Conservation (phyloP, 768 basidiomycete genomes). For the Phanerochaete sordida region DNA sequence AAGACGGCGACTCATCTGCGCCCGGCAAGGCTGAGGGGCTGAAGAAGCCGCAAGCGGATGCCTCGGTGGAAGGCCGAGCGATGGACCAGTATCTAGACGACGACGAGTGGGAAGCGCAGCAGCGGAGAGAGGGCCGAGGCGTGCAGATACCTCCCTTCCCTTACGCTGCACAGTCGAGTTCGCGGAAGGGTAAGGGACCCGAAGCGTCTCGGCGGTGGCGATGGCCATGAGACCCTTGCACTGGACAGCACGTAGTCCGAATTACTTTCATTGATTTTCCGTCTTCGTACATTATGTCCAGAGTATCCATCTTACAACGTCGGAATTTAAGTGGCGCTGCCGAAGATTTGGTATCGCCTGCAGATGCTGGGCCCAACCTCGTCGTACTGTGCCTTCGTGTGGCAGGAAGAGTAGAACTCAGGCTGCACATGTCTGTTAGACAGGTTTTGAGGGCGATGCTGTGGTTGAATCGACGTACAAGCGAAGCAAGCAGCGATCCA, state of each 20-base stretch:
- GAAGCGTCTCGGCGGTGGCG: background rate
- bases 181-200: background rate
- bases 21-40: conserved; percentile 22
- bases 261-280: background rate
- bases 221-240: background rate
- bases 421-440: conserved; percentile 47
- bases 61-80: conserved; percentile 40
- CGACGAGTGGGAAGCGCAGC: conserved; percentile 57
- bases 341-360: conserved; percentile 91
- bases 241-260: background rate
- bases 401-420: conserved; percentile 93
- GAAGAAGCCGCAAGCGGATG: background rate
- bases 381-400: conserved; percentile 93
- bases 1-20: conserved; percentile 5
- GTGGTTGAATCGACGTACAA: conserved; percentile 47
- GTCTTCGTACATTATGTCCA: conserved; percentile 5
- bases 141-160: conserved; percentile 23
- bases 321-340: conserved; percentile 65
- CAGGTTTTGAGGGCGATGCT: background rate
- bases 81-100: conserved; percentile 63
- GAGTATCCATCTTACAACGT: conserved; percentile 2
- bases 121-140: conserved; percentile 30
- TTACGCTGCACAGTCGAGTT: background rate
- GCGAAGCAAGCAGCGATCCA: conserved; percentile 88
- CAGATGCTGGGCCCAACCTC: conserved; percentile 91